Base-by-base conservation (phyloP, 345 rosid genomes). In the Linum tenue region DNA sequence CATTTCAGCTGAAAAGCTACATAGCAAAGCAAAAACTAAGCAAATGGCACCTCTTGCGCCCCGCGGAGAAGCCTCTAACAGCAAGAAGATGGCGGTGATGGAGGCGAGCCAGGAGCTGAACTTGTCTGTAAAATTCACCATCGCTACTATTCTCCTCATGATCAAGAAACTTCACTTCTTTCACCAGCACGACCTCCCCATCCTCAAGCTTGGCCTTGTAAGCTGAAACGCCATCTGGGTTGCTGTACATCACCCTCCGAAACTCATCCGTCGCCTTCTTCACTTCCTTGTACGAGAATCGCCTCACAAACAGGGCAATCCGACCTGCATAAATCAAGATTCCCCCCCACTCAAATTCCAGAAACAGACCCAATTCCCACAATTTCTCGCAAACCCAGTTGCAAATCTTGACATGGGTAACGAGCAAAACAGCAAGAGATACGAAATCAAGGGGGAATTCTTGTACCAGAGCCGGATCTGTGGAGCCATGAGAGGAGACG, bases 11-110 rank as follows among this genome's bases (percentile, higher is more conserved):
- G 51, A 2, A 50, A 16, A n/a, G 38, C 36, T 5, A 4, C 22
- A 35, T 3, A 9, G 15, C 38, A 56, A 39, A 40, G 39, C 38
- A 17, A 43, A 39, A 16, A 69, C 39, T 6, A 38, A 50, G 3
- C 44, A 60, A 37, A 35, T 36, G 4, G 35, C 42, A 90, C 97
- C 95, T 85, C 70, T 83, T 90, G 67, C 57, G 81, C 38, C 91
- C 99, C 2, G 69, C 67, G 70, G 85, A 86, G 75, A 88, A 94
- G 2, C 99, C 99, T 7, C 60, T 78, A 48, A 94, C 96, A 4
- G 96, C 76, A 73, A 94, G 96, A 75, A 94, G 80, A 72, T 94
- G 95, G 63, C 97, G 97, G 69, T 94, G 99, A 68, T 88, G 97
- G 81, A 94, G 78, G 37, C 86, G 84, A 55, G 85, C 91, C 78